These are phyloP conservation scores for Ceratocystiopsis sp. DNA, from an alignment of 2,329 filamentous ascomycete genomes.

Conservation along the genomic window DNA sequence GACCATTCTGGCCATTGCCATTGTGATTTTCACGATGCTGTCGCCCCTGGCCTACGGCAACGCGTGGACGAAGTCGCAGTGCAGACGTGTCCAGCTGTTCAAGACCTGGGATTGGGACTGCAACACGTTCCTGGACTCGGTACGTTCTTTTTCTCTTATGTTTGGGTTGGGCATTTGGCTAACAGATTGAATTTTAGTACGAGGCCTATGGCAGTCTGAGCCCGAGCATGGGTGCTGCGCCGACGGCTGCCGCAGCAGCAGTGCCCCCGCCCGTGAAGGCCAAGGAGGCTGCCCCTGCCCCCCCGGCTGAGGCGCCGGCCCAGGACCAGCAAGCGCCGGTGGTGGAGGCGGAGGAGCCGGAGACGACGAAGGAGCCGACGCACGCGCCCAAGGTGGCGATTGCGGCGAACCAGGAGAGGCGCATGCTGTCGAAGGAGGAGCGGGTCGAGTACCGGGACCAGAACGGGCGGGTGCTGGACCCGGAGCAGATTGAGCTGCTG, in stretches of 20 bases:
- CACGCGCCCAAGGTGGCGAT: constrained; percentile 12
- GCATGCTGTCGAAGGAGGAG: constrained; percentile 48
- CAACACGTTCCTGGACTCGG: constrained; percentile 74
- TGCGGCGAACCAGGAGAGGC: constrained; percentile 3
- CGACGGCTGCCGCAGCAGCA: constrained; percentile 1
- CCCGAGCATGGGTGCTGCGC: neutral
- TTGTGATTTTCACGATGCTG: constrained; percentile 68
- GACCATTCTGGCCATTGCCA: constrained; percentile 54
- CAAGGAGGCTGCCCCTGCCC: neutral
- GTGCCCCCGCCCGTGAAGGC: neutral
- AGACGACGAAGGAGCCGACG: constrained; percentile 27
- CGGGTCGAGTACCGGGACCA: constrained; percentile 90
- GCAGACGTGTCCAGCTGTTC: constrained; percentile 74
- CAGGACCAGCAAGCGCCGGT: constrained; percentile 9
- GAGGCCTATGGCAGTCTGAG: too few species aligned
- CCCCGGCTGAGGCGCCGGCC: constrained; percentile 10
- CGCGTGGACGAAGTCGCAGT: constrained; percentile 78
- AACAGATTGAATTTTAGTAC: neutral
- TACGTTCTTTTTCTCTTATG: constrained; percentile 35
- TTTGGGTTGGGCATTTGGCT: neutral
- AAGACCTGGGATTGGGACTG: constrained; percentile 94
- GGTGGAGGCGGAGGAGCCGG: constrained; percentile 21
- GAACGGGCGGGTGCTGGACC: constrained; percentile 72
- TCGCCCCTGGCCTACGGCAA: constrained; percentile 87
- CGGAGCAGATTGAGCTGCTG: constrained; percentile 66